Evolutionary conservation across 2,329 filamentous ascomycete species (phyloP), one percentile per base, ranked within the genome.

Genomic region (Onygena corvina): DNA sequence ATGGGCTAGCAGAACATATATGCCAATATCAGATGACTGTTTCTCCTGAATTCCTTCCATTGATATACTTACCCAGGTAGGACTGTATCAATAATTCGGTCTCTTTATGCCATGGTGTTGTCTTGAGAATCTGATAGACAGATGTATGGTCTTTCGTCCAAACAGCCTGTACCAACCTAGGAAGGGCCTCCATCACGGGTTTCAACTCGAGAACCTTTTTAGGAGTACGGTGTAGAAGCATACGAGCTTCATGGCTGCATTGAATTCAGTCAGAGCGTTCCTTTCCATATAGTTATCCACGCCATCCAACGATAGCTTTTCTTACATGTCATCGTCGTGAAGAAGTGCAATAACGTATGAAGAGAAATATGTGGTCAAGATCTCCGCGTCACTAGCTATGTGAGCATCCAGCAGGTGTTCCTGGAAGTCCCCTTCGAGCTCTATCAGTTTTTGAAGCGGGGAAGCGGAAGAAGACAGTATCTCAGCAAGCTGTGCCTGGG

Each of bases 331-430:
- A 45, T 67, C 59, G 7, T 60, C 61, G 36, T 69, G 60, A 42
- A 69, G 62, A 34, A 67, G 64, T 4, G 63, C 61, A 42, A 69
- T 61, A 42, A 69, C 61, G 50, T 66, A 68, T 9, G 60, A 59
- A 3, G 65, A 64, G 46, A 68, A 69, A 51, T 64, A 70, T 5
- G 60, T 52, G 53, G 62, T 62, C 11, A 69, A 53, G 3, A 68
- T 54, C 8, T 61, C 54, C 4, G 54, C 36, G 23, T 64, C 58
- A 11, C 55, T 55, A 3, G 52, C 52, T 44, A 56, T 42, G 11
- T 53, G 54, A 33, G 48, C 53, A 2, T 56, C 48, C 16, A 57
- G 55, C 46, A 59, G 59, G 6, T 61, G 54, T 4, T 67, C 52
- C 33, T 59, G 62, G 20, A 65, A 62, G 45, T 64, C 57, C 25